Conservation (phyloP, 345 rosid genomes). For the Eucalyptus guilfoylei region DNA sequence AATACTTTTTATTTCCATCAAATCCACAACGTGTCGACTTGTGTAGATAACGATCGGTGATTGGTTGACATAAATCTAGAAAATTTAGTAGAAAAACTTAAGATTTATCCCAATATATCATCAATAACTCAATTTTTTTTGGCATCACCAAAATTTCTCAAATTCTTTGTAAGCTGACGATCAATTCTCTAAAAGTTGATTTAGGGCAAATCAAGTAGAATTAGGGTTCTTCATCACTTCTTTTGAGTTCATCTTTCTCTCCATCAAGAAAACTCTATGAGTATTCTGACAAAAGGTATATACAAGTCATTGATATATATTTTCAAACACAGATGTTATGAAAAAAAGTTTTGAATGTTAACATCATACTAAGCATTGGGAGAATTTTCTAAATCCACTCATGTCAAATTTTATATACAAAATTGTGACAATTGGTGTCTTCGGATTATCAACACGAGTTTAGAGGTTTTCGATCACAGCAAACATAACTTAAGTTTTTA, state of each 20-base stretch:
- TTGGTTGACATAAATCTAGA: background rate
- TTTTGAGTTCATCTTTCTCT: background rate
- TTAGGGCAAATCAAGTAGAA: background rate
- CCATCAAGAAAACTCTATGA: background rate
- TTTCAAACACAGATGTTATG: rapidly evolving
- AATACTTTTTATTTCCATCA: background rate
- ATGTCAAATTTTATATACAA: background rate
- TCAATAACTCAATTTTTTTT: background rate
- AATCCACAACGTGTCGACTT: background rate
- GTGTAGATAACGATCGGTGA: background rate
- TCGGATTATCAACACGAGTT: background rate
- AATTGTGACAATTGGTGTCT: background rate
- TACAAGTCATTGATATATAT: background rate
- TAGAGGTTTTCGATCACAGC: rapidly evolving
- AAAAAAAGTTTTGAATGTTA: background rate
- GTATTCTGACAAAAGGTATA: background rate
- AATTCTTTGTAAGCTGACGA: rapidly evolving
- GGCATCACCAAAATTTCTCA: background rate
- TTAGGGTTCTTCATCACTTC: background rate
- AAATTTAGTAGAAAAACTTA: background rate
- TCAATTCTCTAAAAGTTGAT: background rate
- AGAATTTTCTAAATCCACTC: background rate
- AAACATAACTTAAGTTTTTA: background rate
- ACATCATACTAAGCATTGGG: background rate
- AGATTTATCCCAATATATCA: background rate